Evolutionary conservation across 768 basidiomycete genomes (phyloP).

Genomic region (Infundibulicybe gibba): DNA sequence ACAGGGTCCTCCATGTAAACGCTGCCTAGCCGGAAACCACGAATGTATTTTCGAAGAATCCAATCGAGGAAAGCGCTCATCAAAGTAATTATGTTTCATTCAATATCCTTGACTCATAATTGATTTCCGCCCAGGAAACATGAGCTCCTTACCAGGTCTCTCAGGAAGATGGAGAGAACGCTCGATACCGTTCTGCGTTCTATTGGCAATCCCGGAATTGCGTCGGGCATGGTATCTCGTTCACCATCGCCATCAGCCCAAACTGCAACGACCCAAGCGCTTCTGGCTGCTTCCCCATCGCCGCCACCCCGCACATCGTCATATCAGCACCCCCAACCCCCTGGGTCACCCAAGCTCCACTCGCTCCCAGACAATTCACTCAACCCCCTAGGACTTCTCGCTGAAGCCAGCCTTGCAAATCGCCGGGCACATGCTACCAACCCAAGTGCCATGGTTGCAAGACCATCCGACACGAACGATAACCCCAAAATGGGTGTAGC

Average conservation of each 20-base stretch:
- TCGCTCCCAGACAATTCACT: slow-evolving; percentile 89
- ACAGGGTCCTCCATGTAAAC: slow-evolving; percentile 88
- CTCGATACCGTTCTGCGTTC: slow-evolving; percentile 90
- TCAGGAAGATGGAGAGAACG: slow-evolving; percentile 89
- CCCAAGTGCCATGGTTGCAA: slow-evolving; percentile 34
- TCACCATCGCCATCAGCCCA: slow-evolving; percentile 70
- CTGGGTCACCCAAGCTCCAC: slow-evolving; percentile 82
- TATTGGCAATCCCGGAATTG: slow-evolving; percentile 79
- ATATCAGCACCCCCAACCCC: slow-evolving; percentile 27
- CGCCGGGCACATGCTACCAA: slow-evolving; percentile 53
- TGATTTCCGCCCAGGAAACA: slow-evolving; percentile 61
- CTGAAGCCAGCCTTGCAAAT: slow-evolving; percentile 83
- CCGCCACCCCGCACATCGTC: slow-evolving; percentile 32
- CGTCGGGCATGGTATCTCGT: slow-evolving; percentile 77
- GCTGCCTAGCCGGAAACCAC: slow-evolving; percentile 73
- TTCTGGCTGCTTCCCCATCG: slow-evolving; percentile 49
- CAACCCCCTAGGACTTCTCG: slow-evolving; percentile 89
- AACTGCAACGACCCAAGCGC: slow-evolving; percentile 50
- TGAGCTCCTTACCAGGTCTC: slow-evolving; percentile 73
- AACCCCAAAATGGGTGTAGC: slow-evolving; percentile 71
- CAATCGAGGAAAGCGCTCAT: slow-evolving; percentile 87
- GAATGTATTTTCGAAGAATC: slow-evolving; percentile 98
- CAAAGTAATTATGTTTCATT: slow-evolving; percentile 51
- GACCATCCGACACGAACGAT: slow-evolving; percentile 30
- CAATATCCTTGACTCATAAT: slow-evolving; percentile 15